phyloP scores from a whole-genome alignment of 495 filamentous ascomycete genomes.

The Penicillium coprophilum region DNA sequence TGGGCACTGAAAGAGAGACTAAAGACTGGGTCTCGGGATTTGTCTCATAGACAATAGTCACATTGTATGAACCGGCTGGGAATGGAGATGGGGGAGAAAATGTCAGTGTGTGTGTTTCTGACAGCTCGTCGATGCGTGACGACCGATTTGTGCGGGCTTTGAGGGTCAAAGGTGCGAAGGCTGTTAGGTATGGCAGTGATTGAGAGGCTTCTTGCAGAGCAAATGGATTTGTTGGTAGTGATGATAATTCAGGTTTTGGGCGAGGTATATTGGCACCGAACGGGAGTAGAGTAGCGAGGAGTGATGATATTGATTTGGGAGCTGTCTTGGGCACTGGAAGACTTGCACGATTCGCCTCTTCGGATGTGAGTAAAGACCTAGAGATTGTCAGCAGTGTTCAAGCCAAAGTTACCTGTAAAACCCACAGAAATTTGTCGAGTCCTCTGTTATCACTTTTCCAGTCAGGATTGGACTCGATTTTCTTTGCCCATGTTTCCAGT shows the following conservation, averaged over 20 bases:
- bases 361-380: slow-evolving; percentile 30
- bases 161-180: slow-evolving; percentile 40
- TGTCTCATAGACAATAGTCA: slow-evolving; percentile 42
- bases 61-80: slow-evolving; percentile 35
- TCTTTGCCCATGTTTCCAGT: slow-evolving; percentile 37
- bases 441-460: slow-evolving; percentile 17
- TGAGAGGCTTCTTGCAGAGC: slow-evolving; percentile 33
- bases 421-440: slow-evolving; percentile 36
- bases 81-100: slow-evolving; percentile 42
- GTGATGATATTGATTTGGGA: slow-evolving; percentile 35
- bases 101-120: slow-evolving; percentile 40
- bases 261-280: slow-evolving; percentile 37
- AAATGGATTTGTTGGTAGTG: slow-evolving; percentile 39
- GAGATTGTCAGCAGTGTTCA: slow-evolving; percentile 17
- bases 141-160: slow-evolving; percentile 28
- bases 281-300: slow-evolving; percentile 43
- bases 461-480: slow-evolving; percentile 26
- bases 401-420: not conserved
- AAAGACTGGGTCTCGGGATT: slow-evolving; percentile 40
- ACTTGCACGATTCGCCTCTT: slow-evolving; percentile 26
- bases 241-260: slow-evolving; percentile 21
- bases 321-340: slow-evolving; percentile 12
- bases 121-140: slow-evolving; percentile 14
- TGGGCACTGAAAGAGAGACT: slow-evolving; percentile 32
- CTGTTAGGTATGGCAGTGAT: slow-evolving; percentile 35